A percentile compares a stretch with the other conserved stretches of the same genome.
phyloP scores from a whole-genome alignment of 2,329 filamentous ascomycete species.

The Aspergillus japonicus region DNA sequence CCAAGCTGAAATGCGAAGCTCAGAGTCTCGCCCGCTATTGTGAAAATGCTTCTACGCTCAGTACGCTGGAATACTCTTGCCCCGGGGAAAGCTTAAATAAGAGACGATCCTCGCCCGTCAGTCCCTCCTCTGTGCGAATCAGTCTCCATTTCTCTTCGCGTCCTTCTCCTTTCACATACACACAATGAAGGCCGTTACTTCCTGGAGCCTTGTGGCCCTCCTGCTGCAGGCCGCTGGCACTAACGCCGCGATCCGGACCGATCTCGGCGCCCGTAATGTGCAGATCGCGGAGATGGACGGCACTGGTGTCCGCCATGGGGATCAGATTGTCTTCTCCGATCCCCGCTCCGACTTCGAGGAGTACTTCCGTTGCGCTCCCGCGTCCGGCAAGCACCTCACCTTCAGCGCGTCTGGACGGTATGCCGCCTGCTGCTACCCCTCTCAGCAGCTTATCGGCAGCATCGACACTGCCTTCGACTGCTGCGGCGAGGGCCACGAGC shows the following conservation, averaged over 20 bases:
- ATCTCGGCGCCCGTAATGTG: neutral
- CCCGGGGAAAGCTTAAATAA: neutral
- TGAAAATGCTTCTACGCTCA: neutral
- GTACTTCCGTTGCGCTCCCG: neutral
- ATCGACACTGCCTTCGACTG: conserved; percentile 15
- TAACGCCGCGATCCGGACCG: neutral
- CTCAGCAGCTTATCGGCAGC: conserved; percentile 10
- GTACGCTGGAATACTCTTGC: neutral
- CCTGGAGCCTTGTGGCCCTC: neutral
- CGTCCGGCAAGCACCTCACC: conserved; percentile 1
- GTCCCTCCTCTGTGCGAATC: neutral
- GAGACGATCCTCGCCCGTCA: neutral
- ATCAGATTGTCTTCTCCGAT: neutral
- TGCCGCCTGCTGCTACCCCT: conserved; percentile 10
- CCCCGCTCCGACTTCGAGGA: neutral
- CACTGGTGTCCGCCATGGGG: neutral
- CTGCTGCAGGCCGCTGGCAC: neutral
- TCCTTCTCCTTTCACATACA: neutral
- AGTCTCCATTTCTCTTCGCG: neutral
- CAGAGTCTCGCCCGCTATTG: neutral
- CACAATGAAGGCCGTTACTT: neutral
- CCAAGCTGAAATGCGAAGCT: neutral
- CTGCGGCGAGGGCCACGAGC: conserved; percentile 13
- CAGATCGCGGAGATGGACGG: neutral
- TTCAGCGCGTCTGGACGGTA: conserved; percentile 9